These are phyloP conservation scores for Euclidium syriacum DNA, from an alignment of 345 rosid species.

Conservation along the genomic window DNA sequence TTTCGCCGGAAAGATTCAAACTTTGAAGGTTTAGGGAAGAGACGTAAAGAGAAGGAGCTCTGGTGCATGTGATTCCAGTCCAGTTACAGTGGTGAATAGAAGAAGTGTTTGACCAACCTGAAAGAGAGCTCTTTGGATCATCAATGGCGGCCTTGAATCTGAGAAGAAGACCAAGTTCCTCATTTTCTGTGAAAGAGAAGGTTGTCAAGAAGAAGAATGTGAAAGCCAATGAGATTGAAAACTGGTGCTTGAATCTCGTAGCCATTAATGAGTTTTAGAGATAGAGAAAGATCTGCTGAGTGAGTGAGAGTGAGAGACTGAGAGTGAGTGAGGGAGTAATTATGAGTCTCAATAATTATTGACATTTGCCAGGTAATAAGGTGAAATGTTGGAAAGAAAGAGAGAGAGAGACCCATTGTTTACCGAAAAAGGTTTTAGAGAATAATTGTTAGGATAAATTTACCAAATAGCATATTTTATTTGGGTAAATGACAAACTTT, in stretches of 20 bases:
- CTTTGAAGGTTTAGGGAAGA: slow-evolving; percentile 69
- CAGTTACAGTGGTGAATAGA: slow-evolving; percentile 68
- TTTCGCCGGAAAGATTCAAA: slow-evolving; percentile 86
- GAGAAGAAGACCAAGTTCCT: slow-evolving; percentile 58
- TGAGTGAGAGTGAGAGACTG: neutral
- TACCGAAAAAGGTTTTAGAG: neutral
- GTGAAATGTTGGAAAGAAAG: neutral
- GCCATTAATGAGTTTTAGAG: slow-evolving; percentile 51
- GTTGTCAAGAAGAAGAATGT: slow-evolving; percentile 34
- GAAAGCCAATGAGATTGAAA: slow-evolving; percentile 39
- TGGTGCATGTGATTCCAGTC: slow-evolving; percentile 71
- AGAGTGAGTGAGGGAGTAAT: slow-evolving; percentile 13
- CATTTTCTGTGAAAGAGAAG: slow-evolving; percentile 47
- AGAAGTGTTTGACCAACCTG: slow-evolving; percentile 62
- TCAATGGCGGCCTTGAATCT: slow-evolving; percentile 62
- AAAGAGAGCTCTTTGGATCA: slow-evolving; percentile 67
- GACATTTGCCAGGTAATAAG: neutral
- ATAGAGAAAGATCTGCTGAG: slow-evolving; percentile 16
- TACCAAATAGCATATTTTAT: no score
- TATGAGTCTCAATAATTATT: slow-evolving; percentile 9
- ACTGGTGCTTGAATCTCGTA: slow-evolving; percentile 28
- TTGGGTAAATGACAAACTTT: no score
- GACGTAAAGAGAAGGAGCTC: slow-evolving; percentile 49
- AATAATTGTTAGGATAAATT: no score
- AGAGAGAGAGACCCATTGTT: slow-evolving; percentile 2